Conservation (phyloP, 192 early-diverging fungal genomes). For the Linnemannia zychae region DNA sequence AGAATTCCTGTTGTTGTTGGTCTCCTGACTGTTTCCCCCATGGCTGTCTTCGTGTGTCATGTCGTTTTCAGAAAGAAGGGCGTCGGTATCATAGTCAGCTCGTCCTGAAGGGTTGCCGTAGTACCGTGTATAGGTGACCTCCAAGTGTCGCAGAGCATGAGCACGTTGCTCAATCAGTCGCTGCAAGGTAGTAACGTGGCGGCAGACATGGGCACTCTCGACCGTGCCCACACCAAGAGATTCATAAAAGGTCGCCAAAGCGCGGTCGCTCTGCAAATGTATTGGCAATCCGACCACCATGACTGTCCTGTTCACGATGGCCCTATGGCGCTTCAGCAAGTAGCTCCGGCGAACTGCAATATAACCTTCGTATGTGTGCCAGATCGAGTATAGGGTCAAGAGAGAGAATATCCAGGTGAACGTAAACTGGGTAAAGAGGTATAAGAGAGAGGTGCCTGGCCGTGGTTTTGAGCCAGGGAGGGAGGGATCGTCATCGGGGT, state of each 20-base stretch:
- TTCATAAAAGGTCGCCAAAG: slow-evolving; percentile 79
- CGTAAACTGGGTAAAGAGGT: slow-evolving; percentile 44
- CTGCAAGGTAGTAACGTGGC: slow-evolving; percentile 68
- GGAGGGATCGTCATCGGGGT: slow-evolving; percentile 27
- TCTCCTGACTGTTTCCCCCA: neutral
- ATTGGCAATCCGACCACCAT: slow-evolving; percentile 79
- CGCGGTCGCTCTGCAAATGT: slow-evolving; percentile 63
- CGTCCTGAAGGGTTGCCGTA: slow-evolving; percentile 80
- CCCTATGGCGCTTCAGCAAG: slow-evolving; percentile 58
- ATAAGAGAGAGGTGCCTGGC: slow-evolving; percentile 26
- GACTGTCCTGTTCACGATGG: slow-evolving; percentile 72
- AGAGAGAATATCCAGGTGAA: slow-evolving; percentile 71
- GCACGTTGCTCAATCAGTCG: slow-evolving; percentile 70
- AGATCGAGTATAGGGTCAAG: slow-evolving; percentile 63
- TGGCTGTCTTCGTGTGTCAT: slow-evolving; percentile 3
- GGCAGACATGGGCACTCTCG: slow-evolving; percentile 74
- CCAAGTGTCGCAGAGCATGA: slow-evolving; percentile 64
- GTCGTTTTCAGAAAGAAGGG: slow-evolving; percentile 56
- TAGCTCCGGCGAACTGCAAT: slow-evolving; percentile 60
- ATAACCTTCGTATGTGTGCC: slow-evolving; percentile 68
- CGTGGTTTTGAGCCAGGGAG: slow-evolving; percentile 1
- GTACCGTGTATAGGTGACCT: slow-evolving; percentile 67
- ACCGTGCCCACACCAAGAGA: slow-evolving; percentile 73
- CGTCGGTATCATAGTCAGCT: slow-evolving; percentile 71
- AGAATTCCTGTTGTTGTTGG: neutral